Conservation (phyloP, 768 basidiomycete genomes). For the Trametes meyenii region DNA sequence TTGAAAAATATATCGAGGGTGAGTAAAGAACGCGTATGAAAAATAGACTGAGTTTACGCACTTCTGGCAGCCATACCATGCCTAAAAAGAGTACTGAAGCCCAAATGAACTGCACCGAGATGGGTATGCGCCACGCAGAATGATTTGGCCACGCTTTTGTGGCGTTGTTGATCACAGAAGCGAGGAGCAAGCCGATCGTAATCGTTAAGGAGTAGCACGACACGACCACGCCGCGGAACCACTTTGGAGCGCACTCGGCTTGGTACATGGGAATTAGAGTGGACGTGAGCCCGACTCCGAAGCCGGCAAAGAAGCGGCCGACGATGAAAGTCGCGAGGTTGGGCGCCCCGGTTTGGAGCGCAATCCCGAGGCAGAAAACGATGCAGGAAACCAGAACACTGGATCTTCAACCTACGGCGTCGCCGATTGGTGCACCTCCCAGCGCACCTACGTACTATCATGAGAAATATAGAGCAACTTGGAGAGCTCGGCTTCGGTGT, state of each 20-base stretch:
- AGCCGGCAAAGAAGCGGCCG: slow-evolving; percentile 76
- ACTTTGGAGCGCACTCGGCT: slow-evolving; percentile 64
- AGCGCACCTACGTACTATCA: slow-evolving; percentile 45
- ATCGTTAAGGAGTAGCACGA: slow-evolving; percentile 52
- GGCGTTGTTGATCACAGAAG: slow-evolving; percentile 47
- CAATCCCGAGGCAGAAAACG: slow-evolving; percentile 56
- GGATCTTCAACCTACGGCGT: slow-evolving; percentile 49
- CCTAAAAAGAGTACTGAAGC: slow-evolving; percentile 67
- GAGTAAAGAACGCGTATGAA: slow-evolving; percentile 10
- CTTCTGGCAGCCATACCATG: slow-evolving; percentile 69
- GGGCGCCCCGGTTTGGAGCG: slow-evolving; percentile 3
- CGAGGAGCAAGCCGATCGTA: slow-evolving; percentile 75
- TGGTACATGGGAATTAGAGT: slow-evolving; percentile 61
- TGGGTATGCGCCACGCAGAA: slow-evolving; percentile 67
- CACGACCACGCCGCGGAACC: slow-evolving; percentile 41
- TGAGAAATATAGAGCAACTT: not conserved
- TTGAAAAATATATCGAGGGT: not conserved
- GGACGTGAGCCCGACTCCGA: slow-evolving; percentile 80
- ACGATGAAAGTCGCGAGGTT: slow-evolving; percentile 58
- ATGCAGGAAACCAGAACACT: slow-evolving; percentile 48
- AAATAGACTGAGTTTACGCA: slow-evolving; percentile 8
- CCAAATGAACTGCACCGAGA: slow-evolving; percentile 78
- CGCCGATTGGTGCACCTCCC: slow-evolving; percentile 51
- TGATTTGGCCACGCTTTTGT: slow-evolving; percentile 42
- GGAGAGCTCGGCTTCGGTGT: not conserved